Evolutionary conservation across 2,329 filamentous ascomycete species (phyloP), one percentile per base, ranked within the genome.

Genomic region (Pestalotiopsis sp.): DNA sequence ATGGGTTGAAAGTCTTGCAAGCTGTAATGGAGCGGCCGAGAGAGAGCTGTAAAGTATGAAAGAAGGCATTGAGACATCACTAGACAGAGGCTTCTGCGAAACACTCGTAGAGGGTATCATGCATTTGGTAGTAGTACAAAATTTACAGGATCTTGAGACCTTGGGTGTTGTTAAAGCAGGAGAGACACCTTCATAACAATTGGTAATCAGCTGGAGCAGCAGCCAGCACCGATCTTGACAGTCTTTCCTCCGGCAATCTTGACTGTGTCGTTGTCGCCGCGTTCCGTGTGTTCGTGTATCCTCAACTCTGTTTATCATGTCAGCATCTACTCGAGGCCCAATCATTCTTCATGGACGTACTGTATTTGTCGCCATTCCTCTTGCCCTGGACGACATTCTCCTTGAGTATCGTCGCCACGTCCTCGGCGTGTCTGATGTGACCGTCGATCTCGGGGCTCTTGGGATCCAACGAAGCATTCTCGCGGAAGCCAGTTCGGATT

Each of bases 241-340:
- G 69, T 81, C 69, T 79, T 70, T 57, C 74, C 81, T 38, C 82
- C 84, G 2, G 86, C 86, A 65, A 89, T 84, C 81, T 95, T 97
- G 75, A 98, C 89, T 41, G 91, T 93, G 74, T 98, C 94, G 78
- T 99, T 99, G 81, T 98, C 93, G 66, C 96, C 94, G 72, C 93
- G 87, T 80, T 99, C 95, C 38, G 92, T 99, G 72, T 97, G 84
- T 70, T 97, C 88, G 79, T 98, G 96, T 81, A 99, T 98, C 65
- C 91, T 88, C 68, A 98, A 83, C 78, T 92, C 94, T 98, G 73
- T 41, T 7, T 12, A 31, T 45, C 25, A 31, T 70, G 67, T 60
- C 67, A 56, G 67, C 67, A 57, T 27, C 17, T 40, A 13, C 2
- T 49, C 57, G 56, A 27, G 57, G 3, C 61, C 23, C 38, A 70